These are phyloP conservation scores for Hypoxylon trugodes DNA, from an alignment of 495 filamentous ascomycete species.

Conservation along the genomic window DNA sequence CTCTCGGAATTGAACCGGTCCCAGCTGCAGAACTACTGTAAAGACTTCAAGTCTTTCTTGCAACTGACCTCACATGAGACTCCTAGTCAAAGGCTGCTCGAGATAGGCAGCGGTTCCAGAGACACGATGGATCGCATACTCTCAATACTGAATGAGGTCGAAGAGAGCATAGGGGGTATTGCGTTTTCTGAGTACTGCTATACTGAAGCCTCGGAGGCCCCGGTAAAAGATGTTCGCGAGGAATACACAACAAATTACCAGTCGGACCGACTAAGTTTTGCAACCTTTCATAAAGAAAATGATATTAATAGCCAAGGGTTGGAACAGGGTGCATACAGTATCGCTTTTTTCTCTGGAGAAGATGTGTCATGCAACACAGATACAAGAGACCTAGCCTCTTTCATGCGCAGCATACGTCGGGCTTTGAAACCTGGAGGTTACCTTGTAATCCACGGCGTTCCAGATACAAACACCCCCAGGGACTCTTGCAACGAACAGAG, in stretches of 20 bases:
- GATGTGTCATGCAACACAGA: background rate
- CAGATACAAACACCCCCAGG: background rate
- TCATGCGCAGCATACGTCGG: background rate
- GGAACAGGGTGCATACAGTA: background rate
- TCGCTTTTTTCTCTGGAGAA: background rate
- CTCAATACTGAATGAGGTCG: background rate
- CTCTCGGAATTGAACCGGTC: too few species aligned
- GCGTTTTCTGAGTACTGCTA: background rate
- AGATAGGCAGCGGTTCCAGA: background rate
- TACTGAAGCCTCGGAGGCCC: background rate
- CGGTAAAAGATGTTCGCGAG: background rate
- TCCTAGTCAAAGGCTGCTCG: background rate
- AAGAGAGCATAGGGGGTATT: background rate
- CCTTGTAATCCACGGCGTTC: background rate
- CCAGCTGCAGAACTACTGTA: too few species aligned
- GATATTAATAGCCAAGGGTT: background rate
- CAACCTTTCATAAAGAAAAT: background rate
- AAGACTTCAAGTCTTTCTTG: background rate
- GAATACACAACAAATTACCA: background rate
- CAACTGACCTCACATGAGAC: background rate
- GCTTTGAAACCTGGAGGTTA: background rate
- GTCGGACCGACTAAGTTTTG: background rate
- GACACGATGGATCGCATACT: background rate
- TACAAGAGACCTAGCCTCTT: background rate
- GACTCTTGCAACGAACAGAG: background rate